These are phyloP conservation scores for Colletotrichum falcatum DNA, from an alignment of 2,329 filamentous ascomycete genomes.

Conservation along the genomic window DNA sequence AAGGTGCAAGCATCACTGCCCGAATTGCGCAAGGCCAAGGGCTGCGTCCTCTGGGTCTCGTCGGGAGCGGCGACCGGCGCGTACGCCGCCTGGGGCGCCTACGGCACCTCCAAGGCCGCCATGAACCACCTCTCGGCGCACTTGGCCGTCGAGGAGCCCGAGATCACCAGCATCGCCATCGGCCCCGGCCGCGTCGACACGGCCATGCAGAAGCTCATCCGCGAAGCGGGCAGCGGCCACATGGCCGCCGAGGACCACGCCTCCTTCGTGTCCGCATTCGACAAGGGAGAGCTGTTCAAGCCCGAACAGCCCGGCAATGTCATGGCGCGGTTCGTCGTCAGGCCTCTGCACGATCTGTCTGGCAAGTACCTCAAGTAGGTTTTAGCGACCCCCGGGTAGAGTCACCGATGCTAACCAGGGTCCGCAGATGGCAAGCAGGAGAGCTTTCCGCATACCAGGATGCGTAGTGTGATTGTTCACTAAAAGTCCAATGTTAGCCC, in stretches of 20 bases:
- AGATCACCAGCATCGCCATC: constrained; percentile 78
- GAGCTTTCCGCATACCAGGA: constrained; percentile 66
- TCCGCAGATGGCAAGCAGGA: constrained; percentile 62
- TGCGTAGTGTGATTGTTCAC: constrained; percentile 39
- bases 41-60: constrained; percentile 81
- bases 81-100: constrained; percentile 82
- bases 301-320: constrained; percentile 89
- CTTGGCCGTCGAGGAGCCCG: constrained; percentile 80
- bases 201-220: constrained; percentile 87
- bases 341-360: constrained; percentile 74
- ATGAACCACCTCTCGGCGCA: constrained; percentile 83
- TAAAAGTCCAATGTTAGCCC: constrained; percentile 43
- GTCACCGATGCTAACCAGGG: constrained; percentile 44
- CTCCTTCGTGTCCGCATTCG: constrained; percentile 76
- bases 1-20: constrained; percentile 79
- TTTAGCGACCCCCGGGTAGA: too few relatives aligned
- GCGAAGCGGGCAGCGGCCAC: constrained; percentile 66
- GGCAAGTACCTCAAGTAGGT: constrained; percentile 80
- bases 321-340: constrained; percentile 81
- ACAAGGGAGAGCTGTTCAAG: constrained; percentile 77
- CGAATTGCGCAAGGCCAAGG: constrained; percentile 74
- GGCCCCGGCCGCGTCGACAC: constrained; percentile 88
- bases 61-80: constrained; percentile 78
- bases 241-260: constrained; percentile 71
- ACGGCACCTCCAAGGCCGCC: constrained; percentile 86